Evolutionary conservation across 805 yeast species (phyloP).

Genomic region (Aciculoconidium aculeatum): DNA sequence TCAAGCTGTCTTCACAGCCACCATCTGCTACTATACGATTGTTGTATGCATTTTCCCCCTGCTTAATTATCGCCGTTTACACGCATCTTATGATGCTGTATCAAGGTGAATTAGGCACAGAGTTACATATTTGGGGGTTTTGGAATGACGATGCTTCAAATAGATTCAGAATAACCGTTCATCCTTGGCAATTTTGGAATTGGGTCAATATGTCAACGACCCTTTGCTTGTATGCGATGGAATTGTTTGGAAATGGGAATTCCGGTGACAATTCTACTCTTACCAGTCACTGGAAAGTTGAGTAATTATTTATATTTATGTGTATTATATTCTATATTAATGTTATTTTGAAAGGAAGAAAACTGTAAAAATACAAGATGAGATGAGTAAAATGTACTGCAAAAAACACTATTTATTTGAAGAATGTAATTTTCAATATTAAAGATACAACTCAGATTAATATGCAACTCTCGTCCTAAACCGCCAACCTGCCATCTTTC

Average conservation of each 20-base stretch:
- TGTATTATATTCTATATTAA: no score
- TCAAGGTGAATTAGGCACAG: constrained; percentile 65
- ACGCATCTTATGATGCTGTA: constrained; percentile 91
- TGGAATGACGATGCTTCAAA: constrained; percentile 23
- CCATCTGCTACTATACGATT: constrained; percentile 43
- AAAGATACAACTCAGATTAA: no score
- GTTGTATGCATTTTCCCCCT: constrained; percentile 86
- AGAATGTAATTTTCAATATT: constrained; percentile 10
- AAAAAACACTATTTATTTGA: constrained; percentile 17
- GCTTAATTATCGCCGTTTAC: constrained; percentile 90
- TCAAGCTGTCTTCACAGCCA: constrained; percentile 11
- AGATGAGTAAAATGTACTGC: no score
- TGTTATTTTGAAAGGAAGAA: no score
- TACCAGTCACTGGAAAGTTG: constrained; percentile 41
- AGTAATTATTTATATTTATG: no score
- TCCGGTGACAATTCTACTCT: constrained; percentile 26
- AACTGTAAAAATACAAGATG: no score
- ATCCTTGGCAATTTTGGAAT: constrained; percentile 96
- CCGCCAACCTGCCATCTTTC: constrained; percentile 38
- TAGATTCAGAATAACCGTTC: constrained; percentile 30
- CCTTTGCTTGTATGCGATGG: constrained; percentile 72
- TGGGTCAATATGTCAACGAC: constrained; percentile 89
- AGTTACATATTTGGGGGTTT: constrained; percentile 55
- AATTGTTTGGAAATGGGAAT: constrained; percentile 45
- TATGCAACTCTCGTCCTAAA: constrained; percentile 69